Conservation (phyloP, 192 early-diverging fungal species). For the Umbelopsis sp. region DNA sequence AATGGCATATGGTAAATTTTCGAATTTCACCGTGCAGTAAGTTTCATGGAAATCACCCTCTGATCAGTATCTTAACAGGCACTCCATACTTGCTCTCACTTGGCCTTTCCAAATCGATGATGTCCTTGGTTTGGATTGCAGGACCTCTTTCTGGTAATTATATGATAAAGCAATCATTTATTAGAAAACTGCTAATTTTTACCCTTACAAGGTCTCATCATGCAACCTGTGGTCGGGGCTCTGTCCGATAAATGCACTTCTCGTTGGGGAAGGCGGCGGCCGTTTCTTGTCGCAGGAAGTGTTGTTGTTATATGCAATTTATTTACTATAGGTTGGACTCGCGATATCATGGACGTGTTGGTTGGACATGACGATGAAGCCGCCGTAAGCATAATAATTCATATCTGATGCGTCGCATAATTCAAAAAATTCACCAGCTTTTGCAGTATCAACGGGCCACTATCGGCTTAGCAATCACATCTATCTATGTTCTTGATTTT, state of each 20-base stretch:
- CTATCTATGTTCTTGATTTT: conserved; percentile 93
- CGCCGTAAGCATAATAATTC: conserved; percentile 24
- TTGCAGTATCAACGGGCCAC: conserved; percentile 40
- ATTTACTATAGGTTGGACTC: conserved; percentile 76
- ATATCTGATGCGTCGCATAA: not conserved
- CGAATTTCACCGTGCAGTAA: not conserved
- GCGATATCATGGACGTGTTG: conserved; percentile 60
- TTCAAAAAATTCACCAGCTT: too few species aligned
- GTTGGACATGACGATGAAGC: conserved; percentile 28
- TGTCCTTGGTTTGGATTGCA: conserved; percentile 94
- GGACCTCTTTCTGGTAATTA: conserved; percentile 77
- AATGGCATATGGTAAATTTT: conserved; percentile 64
- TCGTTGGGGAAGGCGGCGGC: conserved; percentile 76
- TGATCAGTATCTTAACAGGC: conserved; percentile 39
- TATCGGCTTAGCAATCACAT: conserved; percentile 71
- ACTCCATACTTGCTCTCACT: conserved; percentile 87
- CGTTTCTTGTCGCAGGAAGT: conserved; percentile 83
- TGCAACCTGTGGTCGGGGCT: conserved; percentile 84
- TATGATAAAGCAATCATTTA: not conserved
- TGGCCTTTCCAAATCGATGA: conserved; percentile 77
- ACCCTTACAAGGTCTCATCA: conserved; percentile 57
- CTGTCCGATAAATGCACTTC: conserved; percentile 80
- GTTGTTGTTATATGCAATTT: conserved; percentile 64
- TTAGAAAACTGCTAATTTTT: not conserved
- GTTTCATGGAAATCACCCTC: not conserved